A percentile compares a stretch with the other conserved stretches of the same genome.
These are phyloP conservation scores for Yamagishiella unicocca DNA, from an alignment of 139 green algal genomes.

Conservation along the genomic window DNA sequence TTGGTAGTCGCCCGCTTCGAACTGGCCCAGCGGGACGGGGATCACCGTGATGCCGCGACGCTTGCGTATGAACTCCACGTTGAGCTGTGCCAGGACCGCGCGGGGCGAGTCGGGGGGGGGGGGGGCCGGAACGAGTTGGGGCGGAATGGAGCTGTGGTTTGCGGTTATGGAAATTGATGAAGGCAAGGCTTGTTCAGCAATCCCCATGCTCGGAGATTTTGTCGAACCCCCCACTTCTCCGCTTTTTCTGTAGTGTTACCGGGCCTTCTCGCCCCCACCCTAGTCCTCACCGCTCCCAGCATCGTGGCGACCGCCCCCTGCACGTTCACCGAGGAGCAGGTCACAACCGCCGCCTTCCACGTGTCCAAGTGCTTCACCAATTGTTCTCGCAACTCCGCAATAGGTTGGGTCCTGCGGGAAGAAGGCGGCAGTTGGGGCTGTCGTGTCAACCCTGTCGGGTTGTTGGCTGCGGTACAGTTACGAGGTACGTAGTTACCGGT, in stretches of 20 bases:
- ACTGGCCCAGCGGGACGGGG: not conserved
- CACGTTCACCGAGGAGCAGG: not conserved
- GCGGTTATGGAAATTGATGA: not conserved
- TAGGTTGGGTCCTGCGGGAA: not conserved
- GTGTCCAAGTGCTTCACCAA: not conserved
- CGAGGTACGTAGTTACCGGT: not conserved
- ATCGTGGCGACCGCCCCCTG: not conserved
- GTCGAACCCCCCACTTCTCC: not conserved
- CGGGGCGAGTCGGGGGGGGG: not conserved
- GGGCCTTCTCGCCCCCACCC: too few species aligned
- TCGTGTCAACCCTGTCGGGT: not conserved
- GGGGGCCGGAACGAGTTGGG: not conserved
- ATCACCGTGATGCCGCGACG: not conserved
- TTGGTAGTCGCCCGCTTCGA: too few species aligned
- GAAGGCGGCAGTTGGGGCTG: not conserved
- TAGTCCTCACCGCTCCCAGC: not conserved
- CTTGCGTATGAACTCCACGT: not conserved
- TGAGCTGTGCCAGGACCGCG: too few species aligned
- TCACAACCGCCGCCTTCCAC: not conserved
- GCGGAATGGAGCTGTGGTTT: not conserved
- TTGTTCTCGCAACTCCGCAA: not conserved
- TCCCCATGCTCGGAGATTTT: not conserved
- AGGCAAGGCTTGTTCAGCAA: not conserved
- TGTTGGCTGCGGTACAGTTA: not conserved
- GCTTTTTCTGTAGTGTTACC: too few species aligned